Percentiles rank a stretch among this genome's conserved stretches.
phyloP scores from a whole-genome alignment of 1,139 yeast species.

The Hemisphaericaspora xylanilytica region DNA sequence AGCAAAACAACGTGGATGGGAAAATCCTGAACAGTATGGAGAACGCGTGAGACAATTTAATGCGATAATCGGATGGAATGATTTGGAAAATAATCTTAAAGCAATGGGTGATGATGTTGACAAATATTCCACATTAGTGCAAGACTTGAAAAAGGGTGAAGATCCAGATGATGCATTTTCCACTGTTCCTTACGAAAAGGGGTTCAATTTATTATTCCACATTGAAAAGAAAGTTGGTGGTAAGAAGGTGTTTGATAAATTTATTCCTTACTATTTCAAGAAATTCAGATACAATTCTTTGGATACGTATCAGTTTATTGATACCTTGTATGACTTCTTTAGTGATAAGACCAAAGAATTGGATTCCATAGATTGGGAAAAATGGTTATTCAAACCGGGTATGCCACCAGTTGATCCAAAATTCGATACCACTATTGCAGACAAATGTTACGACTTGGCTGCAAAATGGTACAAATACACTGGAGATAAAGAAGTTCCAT shows the following conservation, averaged over 20 bases:
- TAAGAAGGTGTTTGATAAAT: constrained; percentile 63
- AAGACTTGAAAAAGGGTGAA: constrained; percentile 58
- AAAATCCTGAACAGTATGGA: constrained; percentile 46
- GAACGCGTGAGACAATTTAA: constrained; percentile 74
- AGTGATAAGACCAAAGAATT: constrained; percentile 46
- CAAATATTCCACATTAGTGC: constrained; percentile 65
- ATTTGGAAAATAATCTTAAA: constrained; percentile 62
- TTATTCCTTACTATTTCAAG: constrained; percentile 72
- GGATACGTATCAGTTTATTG: constrained; percentile 79
- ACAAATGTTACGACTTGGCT: constrained; percentile 66
- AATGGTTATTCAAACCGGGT: constrained; percentile 80
- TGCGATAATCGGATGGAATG: constrained; percentile 88
- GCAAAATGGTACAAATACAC: constrained; percentile 52
- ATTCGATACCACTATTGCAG: constrained; percentile 77
- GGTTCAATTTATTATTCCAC: constrained; percentile 73
- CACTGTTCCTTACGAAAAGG: constrained; percentile 88
- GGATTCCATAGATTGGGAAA: constrained; percentile 76
- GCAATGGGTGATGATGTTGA: constrained; percentile 55
- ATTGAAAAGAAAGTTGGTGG: constrained; percentile 65
- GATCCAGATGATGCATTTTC: constrained; percentile 93
- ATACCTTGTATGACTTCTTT: constrained; percentile 67
- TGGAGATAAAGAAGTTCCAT: constrained; percentile 18
- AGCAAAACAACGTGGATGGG: constrained; percentile 6
- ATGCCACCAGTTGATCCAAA: constrained; percentile 78
- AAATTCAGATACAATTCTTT: constrained; percentile 68